Percentiles rank a stretch among this genome's conserved stretches.
Conservation (phyloP, 2,329 filamentous ascomycete species). For the Epichloe aotearoae region DNA sequence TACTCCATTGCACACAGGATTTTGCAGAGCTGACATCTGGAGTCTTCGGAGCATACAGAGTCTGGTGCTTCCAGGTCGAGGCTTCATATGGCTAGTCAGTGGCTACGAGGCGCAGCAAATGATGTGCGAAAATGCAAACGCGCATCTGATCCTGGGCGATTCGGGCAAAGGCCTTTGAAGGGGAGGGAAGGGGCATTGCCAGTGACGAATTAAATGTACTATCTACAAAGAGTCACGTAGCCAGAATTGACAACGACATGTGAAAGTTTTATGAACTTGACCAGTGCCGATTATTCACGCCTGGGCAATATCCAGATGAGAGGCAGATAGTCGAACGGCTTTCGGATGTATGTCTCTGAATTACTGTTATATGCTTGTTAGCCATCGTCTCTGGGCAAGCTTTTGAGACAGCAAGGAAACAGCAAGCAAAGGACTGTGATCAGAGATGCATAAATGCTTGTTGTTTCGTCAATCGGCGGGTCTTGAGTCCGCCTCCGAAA, state of each 20-base stretch:
- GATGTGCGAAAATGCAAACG: not conserved
- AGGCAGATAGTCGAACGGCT: not conserved
- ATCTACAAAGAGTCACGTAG: not conserved
- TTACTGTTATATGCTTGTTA: no score
- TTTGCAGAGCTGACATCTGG: no score
- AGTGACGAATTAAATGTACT: not conserved
- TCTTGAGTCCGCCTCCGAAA: conserved; percentile 91
- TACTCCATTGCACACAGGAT: no score
- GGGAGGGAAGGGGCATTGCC: no score
- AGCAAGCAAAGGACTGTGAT: conserved; percentile 17
- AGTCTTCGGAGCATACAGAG: no score
- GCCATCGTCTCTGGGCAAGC: not conserved
- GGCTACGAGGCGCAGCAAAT: not conserved
- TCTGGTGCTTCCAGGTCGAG: no score
- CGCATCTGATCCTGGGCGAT: no score
- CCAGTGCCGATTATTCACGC: not conserved
- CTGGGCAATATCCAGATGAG: not conserved
- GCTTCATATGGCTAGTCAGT: no score
- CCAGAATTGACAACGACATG: no score
- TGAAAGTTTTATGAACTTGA: no score
- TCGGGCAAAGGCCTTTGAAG: no score
- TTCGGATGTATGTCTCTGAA: not conserved
- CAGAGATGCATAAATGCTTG: conserved; percentile 69
- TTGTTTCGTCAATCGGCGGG: conserved; percentile 67
- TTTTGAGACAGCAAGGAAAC: not conserved